Percentiles rank a stretch among this genome's conserved stretches.
phyloP scores from a whole-genome alignment of 352 stramenopile genomes.

The Halophytophthora polymorphica region DNA sequence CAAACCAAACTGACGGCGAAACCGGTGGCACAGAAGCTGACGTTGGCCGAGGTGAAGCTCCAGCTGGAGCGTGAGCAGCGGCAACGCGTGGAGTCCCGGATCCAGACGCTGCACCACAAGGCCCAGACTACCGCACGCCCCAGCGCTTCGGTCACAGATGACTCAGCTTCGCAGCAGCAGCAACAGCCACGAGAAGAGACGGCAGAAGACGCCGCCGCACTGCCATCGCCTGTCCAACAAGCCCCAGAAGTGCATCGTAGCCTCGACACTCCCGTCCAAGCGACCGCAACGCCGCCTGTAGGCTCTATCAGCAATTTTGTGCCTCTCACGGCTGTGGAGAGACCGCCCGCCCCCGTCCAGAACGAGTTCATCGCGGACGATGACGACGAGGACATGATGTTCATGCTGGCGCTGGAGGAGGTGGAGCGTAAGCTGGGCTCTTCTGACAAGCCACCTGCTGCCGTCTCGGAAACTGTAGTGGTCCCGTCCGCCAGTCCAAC shows the following conservation, averaged over 20 bases:
- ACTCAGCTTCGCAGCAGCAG: too few relatives aligned
- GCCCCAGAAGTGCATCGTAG: too few relatives aligned
- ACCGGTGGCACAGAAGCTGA: constrained; percentile 15
- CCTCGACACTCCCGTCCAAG: too few relatives aligned
- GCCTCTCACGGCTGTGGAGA: background rate
- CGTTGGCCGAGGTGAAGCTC: constrained; percentile 40
- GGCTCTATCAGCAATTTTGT: background rate
- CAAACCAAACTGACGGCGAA: background rate
- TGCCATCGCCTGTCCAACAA: background rate
- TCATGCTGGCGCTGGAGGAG: constrained; percentile 63
- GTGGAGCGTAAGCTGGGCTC: constrained; percentile 48
- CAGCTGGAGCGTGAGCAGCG: constrained; percentile 51
- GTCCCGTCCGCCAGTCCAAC: background rate
- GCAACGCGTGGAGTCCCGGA: constrained; percentile 42
- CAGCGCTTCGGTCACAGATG: too few relatives aligned
- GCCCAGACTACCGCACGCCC: background rate
- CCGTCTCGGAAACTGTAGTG: background rate
- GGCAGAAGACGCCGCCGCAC: background rate
- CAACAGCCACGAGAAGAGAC: background rate
- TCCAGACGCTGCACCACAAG: constrained; percentile 36
- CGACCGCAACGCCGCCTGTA: background rate
- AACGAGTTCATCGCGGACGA: constrained; percentile 68
- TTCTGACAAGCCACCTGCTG: constrained; percentile 15
- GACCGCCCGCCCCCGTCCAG: constrained; percentile 1
- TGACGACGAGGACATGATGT: constrained; percentile 60